Base-by-base conservation (phyloP, 225 moss, liverwort and hornwort genomes). In the Straminergon stramineum region DNA sequence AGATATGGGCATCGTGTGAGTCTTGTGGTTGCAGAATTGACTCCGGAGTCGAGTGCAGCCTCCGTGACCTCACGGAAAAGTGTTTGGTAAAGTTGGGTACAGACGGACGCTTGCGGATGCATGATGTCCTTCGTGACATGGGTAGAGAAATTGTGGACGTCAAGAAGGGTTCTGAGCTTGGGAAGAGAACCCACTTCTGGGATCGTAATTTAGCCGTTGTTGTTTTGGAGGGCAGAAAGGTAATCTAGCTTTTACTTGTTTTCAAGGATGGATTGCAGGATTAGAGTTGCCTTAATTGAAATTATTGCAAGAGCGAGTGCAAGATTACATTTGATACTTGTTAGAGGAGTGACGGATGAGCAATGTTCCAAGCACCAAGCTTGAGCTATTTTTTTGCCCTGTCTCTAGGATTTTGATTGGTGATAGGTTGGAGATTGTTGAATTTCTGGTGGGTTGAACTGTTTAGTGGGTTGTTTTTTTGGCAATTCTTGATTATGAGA, bases 1-100 rank as follows among this genome's bases (percentile, higher is more conserved):
- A 73, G 15, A 43, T 43, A 27, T 73, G 73, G 71, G 26, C 73
- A 27, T 73, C 27, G 0, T 73, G 43, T 1, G 5, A 43, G 43
- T 43, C 27, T 43, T 73, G 73, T 43, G 43, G 9, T 15, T 71
- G 71, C 2, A 9, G 15, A 15, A 71, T 71, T 71, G 3, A 5
- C 5, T 0, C 0, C 0, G 27, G 27, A 71, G 71, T 71, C 43
- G 26, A 27, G 27, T 43, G 9, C 3, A 43, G 15, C 9, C 5
- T 73, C 27, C 1, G 3, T 73, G 73, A 43, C 27, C 73, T 73
- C 27, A 73, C 3, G 1, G 43, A 73, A 26, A 43, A 43, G 73
- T 73, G 27, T 27, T 0, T 73, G 16, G 27, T 73, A 43, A 73
- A 73, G 73, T 5, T 73, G 9, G 27, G 15, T 43, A 8, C 24